Conservation (phyloP, 495 filamentous ascomycete genomes). For the Penicillium bialowiezense region DNA sequence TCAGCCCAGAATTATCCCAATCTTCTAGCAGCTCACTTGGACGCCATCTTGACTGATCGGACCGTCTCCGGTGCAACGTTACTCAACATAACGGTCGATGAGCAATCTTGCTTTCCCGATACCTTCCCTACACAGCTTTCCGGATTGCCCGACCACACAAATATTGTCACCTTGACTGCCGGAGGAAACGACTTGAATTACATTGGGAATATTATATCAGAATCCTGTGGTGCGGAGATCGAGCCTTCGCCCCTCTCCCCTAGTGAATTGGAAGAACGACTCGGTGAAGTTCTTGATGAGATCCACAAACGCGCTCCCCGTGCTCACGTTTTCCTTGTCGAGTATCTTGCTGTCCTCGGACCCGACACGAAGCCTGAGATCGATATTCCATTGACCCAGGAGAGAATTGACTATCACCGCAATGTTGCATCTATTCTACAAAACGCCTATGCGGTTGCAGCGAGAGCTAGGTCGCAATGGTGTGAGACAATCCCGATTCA, state of each 20-base stretch:
- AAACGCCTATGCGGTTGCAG: constrained; percentile 26
- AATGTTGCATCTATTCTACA: constrained; percentile 25
- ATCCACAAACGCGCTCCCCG: constrained; percentile 35
- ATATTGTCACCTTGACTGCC: constrained; percentile 39
- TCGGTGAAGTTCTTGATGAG: constrained; percentile 33
- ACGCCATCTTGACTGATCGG: constrained; percentile 38
- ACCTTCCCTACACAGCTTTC: constrained; percentile 38
- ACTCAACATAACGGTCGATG: constrained; percentile 36
- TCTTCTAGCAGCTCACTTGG: constrained; percentile 30
- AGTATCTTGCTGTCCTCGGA: constrained; percentile 44
- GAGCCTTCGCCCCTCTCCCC: constrained; percentile 10
- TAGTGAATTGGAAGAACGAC: constrained; percentile 23
- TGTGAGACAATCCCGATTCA: constrained; percentile 25
- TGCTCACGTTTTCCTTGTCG: constrained; percentile 37
- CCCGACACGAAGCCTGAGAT: constrained; percentile 24
- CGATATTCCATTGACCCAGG: constrained; percentile 33
- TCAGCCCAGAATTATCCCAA: constrained; percentile 42
- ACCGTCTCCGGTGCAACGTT: constrained; percentile 43
- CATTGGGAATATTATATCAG: constrained; percentile 37
- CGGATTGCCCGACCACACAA: constrained; percentile 29
- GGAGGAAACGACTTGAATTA: constrained; percentile 49
- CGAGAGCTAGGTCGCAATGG: constrained; percentile 24
- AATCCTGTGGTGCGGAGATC: constrained; percentile 16
- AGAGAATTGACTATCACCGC: constrained; percentile 30
- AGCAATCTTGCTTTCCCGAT: constrained; percentile 25